phyloP scores from a whole-genome alignment of 2,329 filamentous ascomycete species.

The Sphaerulina vaccinii region DNA sequence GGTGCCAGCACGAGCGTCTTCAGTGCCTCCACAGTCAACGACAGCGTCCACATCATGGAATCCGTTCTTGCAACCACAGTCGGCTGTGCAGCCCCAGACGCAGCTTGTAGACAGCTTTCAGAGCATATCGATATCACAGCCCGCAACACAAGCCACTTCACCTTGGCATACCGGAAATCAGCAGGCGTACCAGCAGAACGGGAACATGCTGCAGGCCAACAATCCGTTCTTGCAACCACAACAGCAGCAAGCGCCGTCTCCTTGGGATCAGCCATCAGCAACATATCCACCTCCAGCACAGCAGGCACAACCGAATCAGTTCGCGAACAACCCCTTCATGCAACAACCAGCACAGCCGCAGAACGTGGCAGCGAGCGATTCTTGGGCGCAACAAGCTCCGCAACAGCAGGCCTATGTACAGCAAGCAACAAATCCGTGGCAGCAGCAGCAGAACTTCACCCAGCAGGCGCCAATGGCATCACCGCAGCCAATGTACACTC shows the following conservation, averaged over 20 bases:
- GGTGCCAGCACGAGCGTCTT: constrained; percentile 33
- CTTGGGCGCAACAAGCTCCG: constrained; percentile 38
- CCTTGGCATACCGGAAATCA: constrained; percentile 15
- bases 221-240: constrained; percentile 36
- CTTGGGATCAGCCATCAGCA: constrained; percentile 22
- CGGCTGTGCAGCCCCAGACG: constrained; percentile 20
- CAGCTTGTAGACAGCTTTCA: constrained; percentile 57
- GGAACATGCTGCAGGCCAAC: constrained; percentile 23
- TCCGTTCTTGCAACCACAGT: constrained; percentile 59
- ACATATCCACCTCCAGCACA: constrained; percentile 23
- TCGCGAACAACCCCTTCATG: constrained; percentile 40
- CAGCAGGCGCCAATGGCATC: constrained; percentile 30
- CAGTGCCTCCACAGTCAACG: constrained; percentile 32
- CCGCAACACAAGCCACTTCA: constrained; percentile 10
- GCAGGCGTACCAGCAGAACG: constrained; percentile 29
- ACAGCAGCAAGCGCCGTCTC: constrained; percentile 25
- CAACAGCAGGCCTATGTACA: constrained; percentile 19
- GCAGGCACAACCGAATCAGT: constrained; percentile 54
- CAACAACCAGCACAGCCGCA: constrained; percentile 38
- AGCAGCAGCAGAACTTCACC: constrained; percentile 36
- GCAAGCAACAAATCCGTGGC: constrained; percentile 28
- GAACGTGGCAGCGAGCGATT: constrained; percentile 43
- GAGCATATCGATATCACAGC: constrained; percentile 62
- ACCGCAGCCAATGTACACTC: constrained; percentile 28
- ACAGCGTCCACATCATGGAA: constrained; percentile 56